These are phyloP conservation scores for Sextonia rubra DNA, from an alignment of 164 flowering plant species.

Conservation along the genomic window DNA sequence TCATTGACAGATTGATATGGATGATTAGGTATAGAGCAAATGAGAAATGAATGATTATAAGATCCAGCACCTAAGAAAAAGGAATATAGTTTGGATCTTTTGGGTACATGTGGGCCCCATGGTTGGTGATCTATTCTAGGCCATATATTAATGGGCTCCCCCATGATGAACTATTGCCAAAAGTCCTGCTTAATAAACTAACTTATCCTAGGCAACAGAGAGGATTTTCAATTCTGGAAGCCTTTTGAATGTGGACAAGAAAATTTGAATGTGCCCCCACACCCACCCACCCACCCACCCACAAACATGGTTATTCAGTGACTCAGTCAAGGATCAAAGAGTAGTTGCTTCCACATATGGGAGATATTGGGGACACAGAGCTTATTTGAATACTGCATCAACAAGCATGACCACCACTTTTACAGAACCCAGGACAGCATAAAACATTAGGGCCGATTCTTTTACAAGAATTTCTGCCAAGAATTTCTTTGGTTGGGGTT, in stretches of 20 bases:
- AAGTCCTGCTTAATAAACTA: no score
- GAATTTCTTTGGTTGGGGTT: no score
- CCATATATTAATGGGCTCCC: not conserved
- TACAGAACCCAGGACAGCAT: not conserved
- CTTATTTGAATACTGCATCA: not conserved
- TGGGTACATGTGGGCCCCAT: not conserved
- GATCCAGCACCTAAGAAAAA: not conserved
- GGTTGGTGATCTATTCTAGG: not conserved
- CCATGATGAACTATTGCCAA: not conserved
- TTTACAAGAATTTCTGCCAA: no score
- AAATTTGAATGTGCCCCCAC: not conserved
- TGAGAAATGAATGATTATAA: not conserved
- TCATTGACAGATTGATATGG: no score
- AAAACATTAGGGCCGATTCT: no score
- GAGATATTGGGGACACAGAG: not conserved
- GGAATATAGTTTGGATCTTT: no score
- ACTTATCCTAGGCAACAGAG: not conserved
- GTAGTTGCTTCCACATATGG: not conserved
- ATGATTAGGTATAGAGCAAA: not conserved
- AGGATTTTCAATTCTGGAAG: not conserved
- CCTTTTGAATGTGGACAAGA: not conserved
- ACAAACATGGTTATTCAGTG: not conserved
- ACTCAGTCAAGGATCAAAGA: not conserved
- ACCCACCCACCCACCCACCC: no score
- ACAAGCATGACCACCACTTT: not conserved